Evolutionary conservation across 441 rosid genomes (phyloP).

Genomic region (Pelargonium fulgidum): DNA sequence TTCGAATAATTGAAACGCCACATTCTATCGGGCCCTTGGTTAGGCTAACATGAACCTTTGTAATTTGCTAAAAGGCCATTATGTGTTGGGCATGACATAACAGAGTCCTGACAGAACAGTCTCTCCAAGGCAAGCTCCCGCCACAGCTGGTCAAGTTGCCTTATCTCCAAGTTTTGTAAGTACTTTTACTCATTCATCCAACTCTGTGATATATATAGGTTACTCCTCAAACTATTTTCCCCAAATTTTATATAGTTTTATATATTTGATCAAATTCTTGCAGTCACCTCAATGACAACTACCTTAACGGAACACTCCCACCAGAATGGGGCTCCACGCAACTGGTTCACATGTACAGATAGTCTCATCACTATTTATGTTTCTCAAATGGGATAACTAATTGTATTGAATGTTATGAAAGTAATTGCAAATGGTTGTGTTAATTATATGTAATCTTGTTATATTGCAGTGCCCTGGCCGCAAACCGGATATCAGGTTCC

Average conservation of each 20-base stretch:
- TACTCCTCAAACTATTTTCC: no score
- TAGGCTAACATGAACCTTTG: not conserved
- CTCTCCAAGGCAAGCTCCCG: not conserved
- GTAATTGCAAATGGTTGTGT: not conserved
- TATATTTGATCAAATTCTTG: not conserved
- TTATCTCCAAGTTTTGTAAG: not conserved
- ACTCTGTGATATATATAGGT: not conserved
- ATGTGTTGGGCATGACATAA: not conserved
- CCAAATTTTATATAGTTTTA: no score
- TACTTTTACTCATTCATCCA: not conserved
- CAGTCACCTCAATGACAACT: conserved; percentile 53
- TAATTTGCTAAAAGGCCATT: no score
- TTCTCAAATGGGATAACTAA: not conserved
- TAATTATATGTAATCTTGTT: not conserved
- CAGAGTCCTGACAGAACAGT: not conserved
- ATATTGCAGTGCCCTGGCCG: conserved; percentile 15
- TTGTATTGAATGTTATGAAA: not conserved
- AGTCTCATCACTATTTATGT: not conserved
- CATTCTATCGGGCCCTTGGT: no score
- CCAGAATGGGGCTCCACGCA: conserved; percentile 39
- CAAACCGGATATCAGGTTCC: conserved; percentile 44
- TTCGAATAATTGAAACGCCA: no score
- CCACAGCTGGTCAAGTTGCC: not conserved
- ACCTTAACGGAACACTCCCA: conserved; percentile 52
- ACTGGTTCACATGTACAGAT: conserved; percentile 30